Percentiles rank a stretch among this genome's conserved stretches.
Conservation (phyloP, 371 early-diverging fungal genomes). For the Zopfochytrium polystomum region DNA sequence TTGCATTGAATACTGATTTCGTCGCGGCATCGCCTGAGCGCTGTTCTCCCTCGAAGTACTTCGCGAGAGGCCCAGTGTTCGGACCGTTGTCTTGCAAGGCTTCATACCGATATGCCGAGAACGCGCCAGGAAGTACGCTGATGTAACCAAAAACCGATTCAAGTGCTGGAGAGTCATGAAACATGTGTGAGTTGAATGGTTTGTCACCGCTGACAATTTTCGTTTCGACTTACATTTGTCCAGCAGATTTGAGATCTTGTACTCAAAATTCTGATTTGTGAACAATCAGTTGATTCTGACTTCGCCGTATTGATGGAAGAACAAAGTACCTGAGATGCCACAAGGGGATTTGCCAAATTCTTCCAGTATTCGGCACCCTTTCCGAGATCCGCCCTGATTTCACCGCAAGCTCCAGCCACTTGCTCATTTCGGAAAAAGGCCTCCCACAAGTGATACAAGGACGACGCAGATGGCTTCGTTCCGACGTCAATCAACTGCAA, state of each 20-base stretch:
- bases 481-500: slow-evolving; percentile 79
- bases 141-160: slow-evolving; percentile 82
- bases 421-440: slow-evolving; percentile 35
- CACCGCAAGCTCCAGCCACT: slow-evolving; percentile 72
- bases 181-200: slow-evolving; percentile 80
- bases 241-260: slow-evolving; percentile 39
- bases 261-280: slow-evolving; percentile 60
- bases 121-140: slow-evolving; percentile 86
- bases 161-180: slow-evolving; percentile 46
- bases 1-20: slow-evolving; percentile 62
- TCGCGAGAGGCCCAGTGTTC: slow-evolving; percentile 67
- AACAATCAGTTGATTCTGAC: too few relatives aligned
- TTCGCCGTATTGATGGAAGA: too few relatives aligned
- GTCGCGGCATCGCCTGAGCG: slow-evolving; percentile 61
- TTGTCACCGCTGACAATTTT: slow-evolving; percentile 76
- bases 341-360: slow-evolving; percentile 76
- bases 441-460: slow-evolving; percentile 85
- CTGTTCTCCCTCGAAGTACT: slow-evolving; percentile 88
- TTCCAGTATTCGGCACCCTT: slow-evolving; percentile 28
- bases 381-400: slow-evolving; percentile 45
- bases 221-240: background rate
- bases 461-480: slow-evolving; percentile 76
- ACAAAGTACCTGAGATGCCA: too few relatives aligned
- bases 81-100: slow-evolving; percentile 31
- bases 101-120: slow-evolving; percentile 77